Conservation (phyloP, 768 basidiomycete genomes). For the Podaxis sp. region DNA sequence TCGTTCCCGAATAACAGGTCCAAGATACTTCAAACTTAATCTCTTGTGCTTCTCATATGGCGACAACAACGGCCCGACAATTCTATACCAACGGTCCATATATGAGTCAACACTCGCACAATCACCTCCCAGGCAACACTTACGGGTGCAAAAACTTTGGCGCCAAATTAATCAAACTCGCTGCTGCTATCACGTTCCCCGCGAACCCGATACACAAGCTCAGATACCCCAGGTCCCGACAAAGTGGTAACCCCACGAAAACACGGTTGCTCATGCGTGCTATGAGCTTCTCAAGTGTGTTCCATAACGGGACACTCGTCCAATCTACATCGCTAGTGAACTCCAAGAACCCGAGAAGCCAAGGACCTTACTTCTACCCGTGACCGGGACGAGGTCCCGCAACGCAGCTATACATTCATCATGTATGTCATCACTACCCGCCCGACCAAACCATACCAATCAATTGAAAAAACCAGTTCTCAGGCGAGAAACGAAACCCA, state of each 20-base stretch:
- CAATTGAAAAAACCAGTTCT: neutral
- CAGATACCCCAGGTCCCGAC: conserved; percentile 21
- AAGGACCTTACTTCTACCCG: neutral
- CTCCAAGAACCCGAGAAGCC: neutral
- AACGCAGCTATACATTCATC: conserved; percentile 5
- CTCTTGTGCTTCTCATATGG: conserved; percentile 6
- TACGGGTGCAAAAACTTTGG: conserved; percentile 19
- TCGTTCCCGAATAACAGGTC: conserved; percentile 25
- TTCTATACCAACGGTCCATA: neutral
- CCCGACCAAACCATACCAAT: neutral
- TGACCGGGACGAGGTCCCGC: neutral
- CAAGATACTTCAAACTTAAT: conserved; percentile 20
- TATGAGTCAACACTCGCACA: neutral
- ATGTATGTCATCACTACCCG: conserved; percentile 1
- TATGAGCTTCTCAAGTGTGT: conserved; percentile 17
- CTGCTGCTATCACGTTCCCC: conserved; percentile 18
- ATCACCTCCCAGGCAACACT: neutral
- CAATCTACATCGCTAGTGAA: conserved; percentile 6
- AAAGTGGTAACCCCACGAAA: conserved; percentile 24
- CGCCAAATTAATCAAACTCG: conserved; percentile 17
- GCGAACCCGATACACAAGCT: conserved; percentile 19
- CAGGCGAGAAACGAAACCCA: neutral
- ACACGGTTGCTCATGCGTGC: conserved; percentile 20
- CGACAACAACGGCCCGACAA: conserved; percentile 14
- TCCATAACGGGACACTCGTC: conserved; percentile 6